Conservation (phyloP, 805 yeast genomes). For the Tetrapisispora fleetii region DNA sequence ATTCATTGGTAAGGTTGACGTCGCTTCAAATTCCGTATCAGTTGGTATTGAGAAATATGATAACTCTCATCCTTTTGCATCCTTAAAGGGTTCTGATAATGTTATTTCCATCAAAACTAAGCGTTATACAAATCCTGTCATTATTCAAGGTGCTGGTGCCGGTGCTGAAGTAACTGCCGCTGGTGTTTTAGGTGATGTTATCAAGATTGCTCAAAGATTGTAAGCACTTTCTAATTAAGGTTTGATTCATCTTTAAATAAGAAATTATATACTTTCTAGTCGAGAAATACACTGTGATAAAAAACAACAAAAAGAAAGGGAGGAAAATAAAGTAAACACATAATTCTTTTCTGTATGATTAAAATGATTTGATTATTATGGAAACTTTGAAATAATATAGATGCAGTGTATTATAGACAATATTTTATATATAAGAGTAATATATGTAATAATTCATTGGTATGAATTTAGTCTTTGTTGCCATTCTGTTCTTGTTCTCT, state of each 20-base stretch:
- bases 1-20: constrained; percentile 85
- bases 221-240: constrained; percentile 5
- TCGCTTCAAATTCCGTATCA: constrained; percentile 55
- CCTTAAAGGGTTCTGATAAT: constrained; percentile 92
- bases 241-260: neutral
- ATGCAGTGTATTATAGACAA: neutral
- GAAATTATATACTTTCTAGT: neutral
- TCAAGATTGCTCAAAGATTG: constrained; percentile 84
- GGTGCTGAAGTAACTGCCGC: constrained; percentile 71
- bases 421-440: neutral
- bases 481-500: constrained; percentile 21
- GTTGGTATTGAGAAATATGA: constrained; percentile 88
- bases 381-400: neutral
- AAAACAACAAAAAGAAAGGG: no score
- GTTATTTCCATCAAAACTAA: constrained; percentile 86
- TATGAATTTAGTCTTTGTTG: neutral
- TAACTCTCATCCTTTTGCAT: constrained; percentile 87
- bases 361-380: neutral
- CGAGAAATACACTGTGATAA: neutral
- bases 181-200: constrained; percentile 90
- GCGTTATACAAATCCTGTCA: constrained; percentile 87
- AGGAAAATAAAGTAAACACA: no score
- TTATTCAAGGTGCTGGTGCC: constrained; percentile 96
- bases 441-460: neutral
- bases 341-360: no score